Evolutionary conservation across 495 filamentous ascomycete species (phyloP).

Genomic region (Jackrogersella minutella): DNA sequence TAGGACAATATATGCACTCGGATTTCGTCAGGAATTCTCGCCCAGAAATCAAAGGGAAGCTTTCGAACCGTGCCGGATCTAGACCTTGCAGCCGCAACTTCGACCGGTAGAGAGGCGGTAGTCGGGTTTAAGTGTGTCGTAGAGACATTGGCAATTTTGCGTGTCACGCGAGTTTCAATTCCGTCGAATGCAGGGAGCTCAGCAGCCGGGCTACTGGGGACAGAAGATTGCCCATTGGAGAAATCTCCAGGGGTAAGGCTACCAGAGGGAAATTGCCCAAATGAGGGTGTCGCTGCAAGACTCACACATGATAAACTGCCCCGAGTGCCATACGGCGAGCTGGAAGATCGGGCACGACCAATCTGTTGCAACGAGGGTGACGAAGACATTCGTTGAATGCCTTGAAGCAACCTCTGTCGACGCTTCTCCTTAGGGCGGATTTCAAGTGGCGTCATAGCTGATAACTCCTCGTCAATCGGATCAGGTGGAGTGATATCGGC

Average conservation of each 20-base stretch:
- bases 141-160: constrained; percentile 43
- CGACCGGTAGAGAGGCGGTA: constrained; percentile 69
- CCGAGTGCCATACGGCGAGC: constrained; percentile 66
- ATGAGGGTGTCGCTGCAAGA: constrained; percentile 67
- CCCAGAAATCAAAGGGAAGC: constrained; percentile 75
- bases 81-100: constrained; percentile 52
- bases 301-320: constrained; percentile 83
- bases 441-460: constrained; percentile 47
- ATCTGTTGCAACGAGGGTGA: constrained; percentile 76
- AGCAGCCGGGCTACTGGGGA: constrained; percentile 58
- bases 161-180: constrained; percentile 48
- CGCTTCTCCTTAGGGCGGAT: constrained; percentile 72
- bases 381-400: constrained; percentile 88
- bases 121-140: constrained; percentile 44
- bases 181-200: constrained; percentile 48
- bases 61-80: constrained; percentile 48
- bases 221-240: constrained; percentile 71
- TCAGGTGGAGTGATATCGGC: constrained; percentile 25
- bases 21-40: constrained; percentile 81
- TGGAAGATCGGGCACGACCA: constrained; percentile 69
- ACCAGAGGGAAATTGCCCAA: constrained; percentile 47
- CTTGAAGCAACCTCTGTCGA: constrained; percentile 76
- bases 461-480: constrained; percentile 35
- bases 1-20: constrained; percentile 79
- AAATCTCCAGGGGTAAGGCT: constrained; percentile 62